A percentile compares a stretch with the other conserved stretches of the same genome.
Conservation (phyloP, 192 early-diverging fungal species). For the Coemansia biformis region DNA sequence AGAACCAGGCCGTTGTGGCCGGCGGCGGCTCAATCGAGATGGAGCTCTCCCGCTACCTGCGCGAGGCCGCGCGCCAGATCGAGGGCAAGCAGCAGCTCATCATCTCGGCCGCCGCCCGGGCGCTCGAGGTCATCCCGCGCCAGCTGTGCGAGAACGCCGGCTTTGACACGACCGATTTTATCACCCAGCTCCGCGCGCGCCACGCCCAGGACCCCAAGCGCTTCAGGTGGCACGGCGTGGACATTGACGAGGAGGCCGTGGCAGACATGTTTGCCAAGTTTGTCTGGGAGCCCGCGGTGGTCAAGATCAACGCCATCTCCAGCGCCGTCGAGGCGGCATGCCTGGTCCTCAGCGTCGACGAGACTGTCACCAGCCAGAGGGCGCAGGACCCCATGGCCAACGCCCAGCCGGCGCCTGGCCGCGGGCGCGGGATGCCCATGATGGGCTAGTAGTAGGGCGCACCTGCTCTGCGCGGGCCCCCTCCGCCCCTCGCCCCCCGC, state of each 20-base stretch:
- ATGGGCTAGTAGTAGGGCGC: slow-evolving; percentile 12
- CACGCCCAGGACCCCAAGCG: slow-evolving; percentile 60
- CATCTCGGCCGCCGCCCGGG: slow-evolving; percentile 88
- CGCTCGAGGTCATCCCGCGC: slow-evolving; percentile 96
- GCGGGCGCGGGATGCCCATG: slow-evolving; percentile 57
- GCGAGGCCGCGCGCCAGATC: slow-evolving; percentile 86
- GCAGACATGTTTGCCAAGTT: slow-evolving; percentile 87
- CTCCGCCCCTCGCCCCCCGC: no score
- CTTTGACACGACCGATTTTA: slow-evolving; percentile 95
- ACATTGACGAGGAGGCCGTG: slow-evolving; percentile 81
- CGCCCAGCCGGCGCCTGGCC: slow-evolving; percentile 55
- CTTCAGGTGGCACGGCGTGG: slow-evolving; percentile 86
- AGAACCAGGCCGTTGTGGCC: slow-evolving; percentile 93
- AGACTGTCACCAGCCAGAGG: slow-evolving; percentile 92
- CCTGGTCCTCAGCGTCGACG: slow-evolving; percentile 92
- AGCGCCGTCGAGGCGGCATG: slow-evolving; percentile 95
- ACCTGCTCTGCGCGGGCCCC: no score
- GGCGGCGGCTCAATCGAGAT: slow-evolving; percentile 98
- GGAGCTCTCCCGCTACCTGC: slow-evolving; percentile 92
- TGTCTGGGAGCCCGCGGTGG: slow-evolving; percentile 97
- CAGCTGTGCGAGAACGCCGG: slow-evolving; percentile 98
- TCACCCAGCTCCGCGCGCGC: slow-evolving; percentile 93
- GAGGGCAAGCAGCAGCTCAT: slow-evolving; percentile 99
- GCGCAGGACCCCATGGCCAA: slow-evolving; percentile 61
- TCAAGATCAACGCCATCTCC: slow-evolving; percentile 94